A percentile compares a stretch with the other conserved stretches of the same genome.
Evolutionary conservation across 2,329 filamentous ascomycete species (phyloP).

Genomic region (Neoscytalidium dimidiatum): DNA sequence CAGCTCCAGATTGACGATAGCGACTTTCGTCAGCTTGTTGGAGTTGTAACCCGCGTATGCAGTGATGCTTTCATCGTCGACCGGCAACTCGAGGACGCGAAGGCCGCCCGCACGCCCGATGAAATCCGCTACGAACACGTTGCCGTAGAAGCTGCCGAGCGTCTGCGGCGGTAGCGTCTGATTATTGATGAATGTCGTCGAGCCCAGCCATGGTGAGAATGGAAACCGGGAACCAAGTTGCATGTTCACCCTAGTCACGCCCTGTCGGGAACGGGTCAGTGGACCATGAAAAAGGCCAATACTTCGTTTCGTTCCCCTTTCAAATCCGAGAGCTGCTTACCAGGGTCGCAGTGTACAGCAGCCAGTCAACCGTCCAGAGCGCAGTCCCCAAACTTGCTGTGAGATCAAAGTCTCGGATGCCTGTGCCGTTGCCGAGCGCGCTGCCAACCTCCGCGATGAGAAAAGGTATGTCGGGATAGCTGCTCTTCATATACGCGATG

Average conservation of each 20-base stretch:
- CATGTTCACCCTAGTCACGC: conserved; percentile 11
- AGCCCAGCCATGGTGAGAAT: conserved; percentile 2
- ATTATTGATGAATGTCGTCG: background rate
- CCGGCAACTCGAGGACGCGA: background rate
- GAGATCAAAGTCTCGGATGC: conserved; percentile 13
- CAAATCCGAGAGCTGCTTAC: background rate
- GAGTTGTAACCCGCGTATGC: conserved; percentile 2
- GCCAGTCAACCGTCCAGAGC: conserved; percentile 15
- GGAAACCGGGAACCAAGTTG: conserved; percentile 4
- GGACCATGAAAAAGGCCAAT: background rate
- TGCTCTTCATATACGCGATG: conserved; percentile 5
- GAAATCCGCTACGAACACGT: conserved; percentile 12
- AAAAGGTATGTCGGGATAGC: conserved; percentile 1
- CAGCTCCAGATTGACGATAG: conserved; percentile 6
- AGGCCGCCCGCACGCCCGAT: background rate
- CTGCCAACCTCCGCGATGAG: conserved; percentile 4
- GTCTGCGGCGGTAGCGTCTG: background rate
- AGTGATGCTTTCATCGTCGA: background rate
- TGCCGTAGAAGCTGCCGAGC: conserved; percentile 15
- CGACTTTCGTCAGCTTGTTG: background rate
- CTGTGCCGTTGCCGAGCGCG: background rate
- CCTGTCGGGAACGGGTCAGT: background rate
- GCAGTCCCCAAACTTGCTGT: conserved; percentile 10
- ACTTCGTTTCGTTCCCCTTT: too few species aligned
- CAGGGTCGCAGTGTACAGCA: conserved; percentile 1